Evolutionary conservation across 768 basidiomycete genomes (phyloP).

Genomic region (Trametes elegans): DNA sequence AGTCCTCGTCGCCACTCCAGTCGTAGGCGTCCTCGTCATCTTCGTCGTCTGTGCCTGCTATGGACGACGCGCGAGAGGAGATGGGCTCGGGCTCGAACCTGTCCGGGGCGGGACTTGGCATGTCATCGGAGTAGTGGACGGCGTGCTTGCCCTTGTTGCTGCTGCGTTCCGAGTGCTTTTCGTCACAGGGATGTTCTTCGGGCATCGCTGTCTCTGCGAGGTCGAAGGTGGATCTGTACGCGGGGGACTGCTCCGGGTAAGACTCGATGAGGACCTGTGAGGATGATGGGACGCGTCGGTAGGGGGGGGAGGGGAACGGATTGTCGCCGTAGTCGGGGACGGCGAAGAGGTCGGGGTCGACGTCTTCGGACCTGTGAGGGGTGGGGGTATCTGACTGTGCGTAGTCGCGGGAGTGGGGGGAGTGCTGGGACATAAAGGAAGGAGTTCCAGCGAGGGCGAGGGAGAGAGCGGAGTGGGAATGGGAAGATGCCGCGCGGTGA

Average conservation of each 20-base stretch:
- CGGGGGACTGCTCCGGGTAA: conserved; percentile 24
- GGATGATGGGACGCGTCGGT: conserved; percentile 34
- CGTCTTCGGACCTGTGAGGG: neutral
- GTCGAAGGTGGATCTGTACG: conserved; percentile 24
- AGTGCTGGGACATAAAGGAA: neutral
- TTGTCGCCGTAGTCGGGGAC: conserved; percentile 17
- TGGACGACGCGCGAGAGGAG: conserved; percentile 40
- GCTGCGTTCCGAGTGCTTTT: conserved; percentile 17
- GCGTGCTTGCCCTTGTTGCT: conserved; percentile 32
- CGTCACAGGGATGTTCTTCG: conserved; percentile 23
- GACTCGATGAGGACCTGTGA: conserved; percentile 32
- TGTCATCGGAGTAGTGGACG: conserved; percentile 55
- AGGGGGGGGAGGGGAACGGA: conserved; percentile 38
- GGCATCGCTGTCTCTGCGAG: conserved; percentile 22
- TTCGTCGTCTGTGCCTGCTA: conserved; percentile 55
- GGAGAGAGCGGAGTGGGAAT: conserved; percentile 5
- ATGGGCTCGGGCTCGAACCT: conserved; percentile 20
- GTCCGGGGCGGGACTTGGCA: conserved; percentile 28
- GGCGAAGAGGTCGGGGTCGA: conserved; percentile 23
- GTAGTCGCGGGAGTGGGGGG: conserved; percentile 1
- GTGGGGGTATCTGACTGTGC: neutral
- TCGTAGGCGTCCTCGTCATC: conserved; percentile 64
- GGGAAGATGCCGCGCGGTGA: conserved; percentile 3
- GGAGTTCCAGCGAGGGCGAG: neutral
- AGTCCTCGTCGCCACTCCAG: conserved; percentile 78